phyloP scores from a whole-genome alignment of 1,284 basidiomycete genomes.

The Moniliophthora roreri region DNA sequence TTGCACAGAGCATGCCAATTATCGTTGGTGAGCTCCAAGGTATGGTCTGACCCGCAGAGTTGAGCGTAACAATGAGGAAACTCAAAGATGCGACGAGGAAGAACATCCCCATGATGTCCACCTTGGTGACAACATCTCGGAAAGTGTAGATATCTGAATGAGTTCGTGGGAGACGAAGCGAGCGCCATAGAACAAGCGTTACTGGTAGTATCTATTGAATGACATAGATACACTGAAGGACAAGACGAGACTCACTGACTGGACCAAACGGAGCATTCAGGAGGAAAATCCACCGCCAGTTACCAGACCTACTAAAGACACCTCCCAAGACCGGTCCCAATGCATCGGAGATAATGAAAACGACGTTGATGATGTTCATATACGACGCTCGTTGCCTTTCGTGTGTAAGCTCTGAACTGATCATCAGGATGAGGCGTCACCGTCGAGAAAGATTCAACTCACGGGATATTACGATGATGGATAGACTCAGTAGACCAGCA shows the following conservation, averaged over 20 bases:
- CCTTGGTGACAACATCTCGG: constrained; percentile 21
- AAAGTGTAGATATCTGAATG: constrained; percentile 16
- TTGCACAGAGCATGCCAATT: constrained; percentile 28
- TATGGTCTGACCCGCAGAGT: constrained; percentile 31
- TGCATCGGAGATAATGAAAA: constrained; percentile 31
- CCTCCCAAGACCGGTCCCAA: constrained; percentile 31
- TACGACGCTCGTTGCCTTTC: constrained; percentile 32
- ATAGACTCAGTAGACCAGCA: constrained; percentile 38
- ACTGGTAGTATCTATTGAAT: constrained; percentile 19
- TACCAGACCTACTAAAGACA: constrained; percentile 28
- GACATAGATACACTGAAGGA: neutral
- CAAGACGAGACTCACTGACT: constrained; percentile 24
- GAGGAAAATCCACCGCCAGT: constrained; percentile 37
- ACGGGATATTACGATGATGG: constrained; percentile 37
- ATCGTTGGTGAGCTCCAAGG: constrained; percentile 30
- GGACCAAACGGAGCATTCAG: constrained; percentile 32
- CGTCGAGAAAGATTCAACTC: constrained; percentile 7
- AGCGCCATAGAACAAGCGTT: constrained; percentile 26
- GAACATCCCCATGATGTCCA: constrained; percentile 28
- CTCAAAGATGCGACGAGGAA: constrained; percentile 23
- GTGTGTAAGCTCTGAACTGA: constrained; percentile 27
- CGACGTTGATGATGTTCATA: constrained; percentile 32
- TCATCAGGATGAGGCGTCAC: neutral
- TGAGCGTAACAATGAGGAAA: constrained; percentile 29
- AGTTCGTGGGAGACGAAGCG: constrained; percentile 22